These are phyloP conservation scores for Rachicladosporium sp. DNA, from an alignment of 2,329 filamentous ascomycete genomes.

Conservation along the genomic window DNA sequence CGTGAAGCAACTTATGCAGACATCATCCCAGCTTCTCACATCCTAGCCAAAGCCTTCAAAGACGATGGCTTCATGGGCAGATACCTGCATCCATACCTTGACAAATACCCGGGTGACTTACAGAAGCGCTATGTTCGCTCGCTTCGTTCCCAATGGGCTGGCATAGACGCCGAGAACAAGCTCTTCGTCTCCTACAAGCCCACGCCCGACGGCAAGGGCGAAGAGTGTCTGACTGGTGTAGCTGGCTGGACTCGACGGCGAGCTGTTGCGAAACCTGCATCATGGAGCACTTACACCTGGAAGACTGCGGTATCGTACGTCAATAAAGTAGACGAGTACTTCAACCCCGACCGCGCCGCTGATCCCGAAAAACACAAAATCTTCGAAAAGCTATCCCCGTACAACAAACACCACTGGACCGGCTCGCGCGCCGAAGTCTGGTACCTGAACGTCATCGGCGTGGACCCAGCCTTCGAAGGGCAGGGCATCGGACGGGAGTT, in stretches of 20 bases:
- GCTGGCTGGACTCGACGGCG: slow-evolving; percentile 16
- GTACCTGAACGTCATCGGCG: slow-evolving; percentile 15
- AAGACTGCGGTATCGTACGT: slow-evolving; percentile 8
- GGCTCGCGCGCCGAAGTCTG: slow-evolving; percentile 14
- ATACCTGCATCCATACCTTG: slow-evolving; percentile 13
- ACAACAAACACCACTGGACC: slow-evolving; percentile 15
- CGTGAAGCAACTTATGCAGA: slow-evolving; percentile 15
- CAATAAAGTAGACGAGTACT: slow-evolving; percentile 11
- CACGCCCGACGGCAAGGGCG: neutral
- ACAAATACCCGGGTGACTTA: slow-evolving; percentile 15
- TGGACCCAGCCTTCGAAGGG: slow-evolving; percentile 12
- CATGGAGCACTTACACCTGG: slow-evolving; percentile 2
- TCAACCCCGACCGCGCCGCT: slow-evolving; percentile 14
- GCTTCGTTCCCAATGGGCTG: slow-evolving; percentile 8
- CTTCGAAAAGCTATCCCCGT: slow-evolving; percentile 9
- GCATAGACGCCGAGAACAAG: slow-evolving; percentile 4
- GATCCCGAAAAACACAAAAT: slow-evolving; percentile 9
- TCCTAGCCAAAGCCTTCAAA: slow-evolving; percentile 15
- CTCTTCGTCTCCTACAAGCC: slow-evolving; percentile 12
- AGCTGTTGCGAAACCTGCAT: neutral
- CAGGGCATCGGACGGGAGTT: slow-evolving; percentile 16
- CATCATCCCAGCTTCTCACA: slow-evolving; percentile 14
- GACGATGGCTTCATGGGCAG: slow-evolving; percentile 16
- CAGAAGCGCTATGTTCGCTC: slow-evolving; percentile 15
- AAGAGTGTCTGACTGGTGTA: slow-evolving; percentile 11